Percentiles rank a stretch among this genome's conserved stretches.
Conservation (phyloP, 331 rosid genomes). For the Quercus phellos region DNA sequence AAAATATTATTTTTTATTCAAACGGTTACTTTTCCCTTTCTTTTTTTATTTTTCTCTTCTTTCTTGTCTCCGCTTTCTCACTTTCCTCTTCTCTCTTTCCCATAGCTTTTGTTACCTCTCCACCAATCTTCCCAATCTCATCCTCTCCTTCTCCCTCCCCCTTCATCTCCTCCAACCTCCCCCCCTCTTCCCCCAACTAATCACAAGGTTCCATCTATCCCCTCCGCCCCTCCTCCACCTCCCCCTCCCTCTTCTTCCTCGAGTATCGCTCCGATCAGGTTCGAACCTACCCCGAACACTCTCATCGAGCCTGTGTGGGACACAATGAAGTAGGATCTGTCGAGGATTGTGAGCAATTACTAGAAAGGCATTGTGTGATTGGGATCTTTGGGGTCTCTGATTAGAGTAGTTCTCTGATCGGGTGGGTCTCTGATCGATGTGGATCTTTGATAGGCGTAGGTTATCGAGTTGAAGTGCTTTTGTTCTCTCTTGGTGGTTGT, state of each 20-base stretch:
- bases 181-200: constrained; percentile 16
- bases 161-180: constrained; percentile 59
- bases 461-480: no score
- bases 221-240: constrained; percentile 33
- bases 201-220: constrained; percentile 36
- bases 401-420: no score
- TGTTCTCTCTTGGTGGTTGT: no score
- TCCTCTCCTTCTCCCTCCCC: constrained; percentile 70
- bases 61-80: no score
- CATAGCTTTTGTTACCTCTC: no score
- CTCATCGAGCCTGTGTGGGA: constrained; percentile 90
- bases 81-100: no score
- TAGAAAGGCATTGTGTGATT: no score
- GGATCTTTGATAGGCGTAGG: no score
- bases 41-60: no score
- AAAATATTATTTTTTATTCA: no score
- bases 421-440: no score
- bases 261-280: constrained; percentile 25
- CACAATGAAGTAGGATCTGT: constrained; percentile 74
- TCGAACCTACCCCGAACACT: constrained; percentile 63
- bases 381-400: constrained; percentile 63
- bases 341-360: constrained; percentile 69
- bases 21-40: no score
- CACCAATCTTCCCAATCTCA: constrained; percentile 44
- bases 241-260: constrained; percentile 24